phyloP scores from a whole-genome alignment of 2,329 filamentous ascomycete species.

The Trichoderma arundinaceum region DNA sequence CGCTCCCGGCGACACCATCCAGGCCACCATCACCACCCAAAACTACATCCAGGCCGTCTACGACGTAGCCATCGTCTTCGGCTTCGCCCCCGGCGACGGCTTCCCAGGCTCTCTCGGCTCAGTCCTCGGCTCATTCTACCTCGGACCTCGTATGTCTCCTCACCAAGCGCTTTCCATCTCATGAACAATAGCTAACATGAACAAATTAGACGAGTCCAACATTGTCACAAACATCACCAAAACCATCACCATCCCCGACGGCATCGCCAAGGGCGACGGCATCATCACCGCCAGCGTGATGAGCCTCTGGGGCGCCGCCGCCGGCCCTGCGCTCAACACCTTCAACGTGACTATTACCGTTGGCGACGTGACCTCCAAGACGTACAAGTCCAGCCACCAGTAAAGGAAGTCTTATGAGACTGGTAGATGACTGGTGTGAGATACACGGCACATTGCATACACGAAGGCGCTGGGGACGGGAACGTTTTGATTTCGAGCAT shows the following conservation, averaged over 20 bases:
- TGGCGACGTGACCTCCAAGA: slow-evolving; percentile 37
- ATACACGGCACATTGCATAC: too few species aligned
- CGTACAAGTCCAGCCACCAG: slow-evolving; percentile 34
- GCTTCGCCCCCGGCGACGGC: slow-evolving; percentile 40
- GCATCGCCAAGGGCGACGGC: slow-evolving; percentile 35
- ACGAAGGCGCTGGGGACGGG: too few species aligned
- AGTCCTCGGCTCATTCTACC: slow-evolving; percentile 42
- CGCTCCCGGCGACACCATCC: slow-evolving; percentile 46
- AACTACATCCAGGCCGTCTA: slow-evolving; percentile 53
- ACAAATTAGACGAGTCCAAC: slow-evolving; percentile 38
- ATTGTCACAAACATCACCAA: slow-evolving; percentile 38
- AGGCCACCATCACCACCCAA: slow-evolving; percentile 47
- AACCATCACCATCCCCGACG: slow-evolving; percentile 38
- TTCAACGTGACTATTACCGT: slow-evolving; percentile 41
- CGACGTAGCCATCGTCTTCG: slow-evolving; percentile 54
- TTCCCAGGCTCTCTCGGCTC: slow-evolving; percentile 42
- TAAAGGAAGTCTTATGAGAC: neutral
- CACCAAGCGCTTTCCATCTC: too few species aligned
- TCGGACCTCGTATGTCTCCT: slow-evolving; percentile 44
- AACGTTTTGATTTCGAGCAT: too few species aligned
- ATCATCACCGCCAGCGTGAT: slow-evolving; percentile 40
- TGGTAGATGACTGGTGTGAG: too few species aligned
- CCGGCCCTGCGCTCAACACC: slow-evolving; percentile 34
- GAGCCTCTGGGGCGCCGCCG: slow-evolving; percentile 40
- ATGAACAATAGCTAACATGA: neutral